A percentile compares a stretch with the other conserved stretches of the same genome.
Conservation (phyloP, 257 asterid species). For the Fraxinus cuspidata region DNA sequence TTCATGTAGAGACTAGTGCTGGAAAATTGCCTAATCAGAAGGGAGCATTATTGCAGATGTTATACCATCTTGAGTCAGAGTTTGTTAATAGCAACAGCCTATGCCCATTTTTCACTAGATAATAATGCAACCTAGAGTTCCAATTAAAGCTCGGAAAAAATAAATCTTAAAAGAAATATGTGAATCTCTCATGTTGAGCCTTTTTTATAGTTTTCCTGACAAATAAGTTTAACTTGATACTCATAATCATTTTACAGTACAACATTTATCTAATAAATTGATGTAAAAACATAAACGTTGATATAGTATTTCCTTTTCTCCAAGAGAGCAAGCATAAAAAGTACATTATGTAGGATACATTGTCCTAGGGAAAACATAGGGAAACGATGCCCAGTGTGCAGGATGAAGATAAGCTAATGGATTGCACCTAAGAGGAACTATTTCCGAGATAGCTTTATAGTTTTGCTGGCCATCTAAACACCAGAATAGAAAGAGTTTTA, state of each 20-base stretch:
- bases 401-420: not conserved
- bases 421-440: not conserved
- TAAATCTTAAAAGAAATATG: not conserved
- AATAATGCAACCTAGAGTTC: slow-evolving; percentile 2
- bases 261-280: not conserved
- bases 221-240: not conserved
- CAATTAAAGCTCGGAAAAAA: not conserved
- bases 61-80: not conserved
- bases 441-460: not conserved
- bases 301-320: not conserved
- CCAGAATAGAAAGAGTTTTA: not conserved
- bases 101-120: not conserved
- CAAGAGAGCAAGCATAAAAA: not conserved
- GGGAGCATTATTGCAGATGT: not conserved
- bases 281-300: not conserved
- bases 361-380: not conserved
- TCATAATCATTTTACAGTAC: not conserved
- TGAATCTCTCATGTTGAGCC: not conserved
- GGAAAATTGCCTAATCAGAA: not conserved
- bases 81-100: not conserved
- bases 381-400: not conserved
- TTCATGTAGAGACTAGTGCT: not conserved
- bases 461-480: not conserved
- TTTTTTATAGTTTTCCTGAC: not conserved
- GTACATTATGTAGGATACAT: not conserved